These are phyloP conservation scores for Sporothrix globosa DNA, from an alignment of 2,329 filamentous ascomycete species.

Conservation along the genomic window DNA sequence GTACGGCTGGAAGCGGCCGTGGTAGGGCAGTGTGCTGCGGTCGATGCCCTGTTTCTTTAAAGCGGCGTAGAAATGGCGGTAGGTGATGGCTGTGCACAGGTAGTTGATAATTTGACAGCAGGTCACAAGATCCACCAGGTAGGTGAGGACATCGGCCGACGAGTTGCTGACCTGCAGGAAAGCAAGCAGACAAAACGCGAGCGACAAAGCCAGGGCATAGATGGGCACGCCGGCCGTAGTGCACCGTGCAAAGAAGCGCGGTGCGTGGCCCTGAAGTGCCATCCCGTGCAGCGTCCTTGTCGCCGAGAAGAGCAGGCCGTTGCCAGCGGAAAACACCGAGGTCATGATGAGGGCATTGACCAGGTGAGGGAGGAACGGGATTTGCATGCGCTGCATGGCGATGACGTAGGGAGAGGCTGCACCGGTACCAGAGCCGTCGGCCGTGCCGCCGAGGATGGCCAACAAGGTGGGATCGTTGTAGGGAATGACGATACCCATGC, in stretches of 20 bases:
- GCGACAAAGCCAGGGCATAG: slow-evolving; percentile 58
- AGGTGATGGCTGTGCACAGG: slow-evolving; percentile 60
- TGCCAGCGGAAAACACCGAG: slow-evolving; percentile 63
- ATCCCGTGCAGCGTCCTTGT: slow-evolving; percentile 64
- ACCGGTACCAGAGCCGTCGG: slow-evolving; percentile 54
- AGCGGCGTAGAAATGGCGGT: slow-evolving; percentile 61
- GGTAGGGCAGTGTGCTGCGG: slow-evolving; percentile 59
- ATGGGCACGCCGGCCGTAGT: slow-evolving; percentile 64
- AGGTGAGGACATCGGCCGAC: slow-evolving; percentile 60
- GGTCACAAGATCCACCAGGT: slow-evolving; percentile 64
- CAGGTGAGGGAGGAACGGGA: slow-evolving; percentile 59
- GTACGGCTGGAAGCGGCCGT: slow-evolving; percentile 47
- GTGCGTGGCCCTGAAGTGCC: slow-evolving; percentile 60
- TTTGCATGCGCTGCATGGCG: slow-evolving; percentile 61
- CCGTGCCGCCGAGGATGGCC: slow-evolving; percentile 54
- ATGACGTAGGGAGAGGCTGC: slow-evolving; percentile 58
- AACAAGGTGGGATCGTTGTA: slow-evolving; percentile 60
- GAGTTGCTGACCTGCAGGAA: slow-evolving; percentile 63
- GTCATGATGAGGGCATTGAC: slow-evolving; percentile 65
- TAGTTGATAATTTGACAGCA: slow-evolving; percentile 64
- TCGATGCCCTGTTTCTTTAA: slow-evolving; percentile 58
- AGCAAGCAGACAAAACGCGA: slow-evolving; percentile 61
- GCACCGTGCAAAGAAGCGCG: slow-evolving; percentile 55
- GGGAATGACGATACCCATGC: slow-evolving; percentile 64
- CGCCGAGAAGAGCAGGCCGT: slow-evolving; percentile 64